A percentile compares a stretch with the other conserved stretches of the same genome.
Conservation (phyloP, 140 eudicot genomes). For the Senecio squalidus region DNA sequence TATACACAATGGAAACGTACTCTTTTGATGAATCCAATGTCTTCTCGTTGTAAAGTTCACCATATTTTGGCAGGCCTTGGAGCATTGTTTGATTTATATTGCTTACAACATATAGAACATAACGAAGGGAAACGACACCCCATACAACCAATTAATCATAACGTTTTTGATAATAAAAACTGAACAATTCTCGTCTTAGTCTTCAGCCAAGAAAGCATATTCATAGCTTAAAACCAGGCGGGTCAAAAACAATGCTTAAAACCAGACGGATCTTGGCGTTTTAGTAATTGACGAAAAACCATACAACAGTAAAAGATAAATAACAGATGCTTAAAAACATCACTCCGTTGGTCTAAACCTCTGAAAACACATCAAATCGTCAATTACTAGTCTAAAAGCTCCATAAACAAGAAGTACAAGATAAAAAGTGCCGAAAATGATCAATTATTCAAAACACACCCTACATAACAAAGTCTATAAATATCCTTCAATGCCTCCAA, state of each 20-base stretch:
- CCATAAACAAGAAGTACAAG: constrained; percentile 11
- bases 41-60: constrained; percentile 29
- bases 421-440: constrained; percentile 4
- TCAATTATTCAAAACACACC: constrained; percentile 34
- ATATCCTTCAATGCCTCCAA: constrained; percentile 2
- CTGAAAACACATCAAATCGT: constrained; percentile 18
- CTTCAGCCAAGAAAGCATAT: too few relatives aligned
- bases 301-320: background rate
- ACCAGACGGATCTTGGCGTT: too few relatives aligned
- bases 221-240: too few relatives aligned
- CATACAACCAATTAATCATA: background rate
- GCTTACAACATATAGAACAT: constrained; percentile 8
- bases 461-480: constrained; percentile 25
- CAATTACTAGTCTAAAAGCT: constrained; percentile 20
- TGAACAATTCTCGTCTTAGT: too few relatives aligned
- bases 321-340: constrained; percentile 15
- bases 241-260: too few relatives aligned
- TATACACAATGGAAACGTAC: constrained; percentile 15
- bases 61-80: constrained; percentile 17
- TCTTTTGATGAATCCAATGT: constrained; percentile 30
- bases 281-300: too few relatives aligned
- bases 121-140: background rate
- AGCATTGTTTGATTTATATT: constrained; percentile 26
- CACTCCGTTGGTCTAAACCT: constrained; percentile 20
- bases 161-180: too few relatives aligned